Base-by-base conservation (phyloP, 805 yeast species). In the Yarrowia alimentaria region DNA sequence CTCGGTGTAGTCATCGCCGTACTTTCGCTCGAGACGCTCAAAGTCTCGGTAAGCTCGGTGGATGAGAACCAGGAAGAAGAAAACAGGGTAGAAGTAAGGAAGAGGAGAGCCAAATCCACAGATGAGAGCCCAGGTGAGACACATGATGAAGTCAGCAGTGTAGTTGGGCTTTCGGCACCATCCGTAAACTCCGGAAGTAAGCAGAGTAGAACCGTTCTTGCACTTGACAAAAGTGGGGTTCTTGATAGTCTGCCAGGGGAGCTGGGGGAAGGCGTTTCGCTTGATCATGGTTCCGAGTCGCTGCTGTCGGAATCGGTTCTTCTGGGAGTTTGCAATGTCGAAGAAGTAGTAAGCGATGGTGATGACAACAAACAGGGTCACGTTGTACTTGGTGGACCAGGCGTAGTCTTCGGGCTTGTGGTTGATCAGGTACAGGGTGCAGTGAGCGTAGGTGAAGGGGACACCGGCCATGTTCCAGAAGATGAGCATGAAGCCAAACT, bases 391-490 rank as follows among this genome's bases (percentile, higher is more conserved):
- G 31, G 76, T 67, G 6, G 91, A 76, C 85, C 91, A 80, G 37
- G 75, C 67, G 70, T 93, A 93, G 65, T 86, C 95, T 14, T 70
- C 59, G 37, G 98, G 98, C 53, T 86, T 76, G 68, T 87, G 96
- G 71, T 81, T 80, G 58, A 81, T 81, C 61, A 93, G 70, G 73
- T 71, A 93, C 61, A 93, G 74, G 9, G 96, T 86, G 67, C 94
- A 83, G 64, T 89, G 96, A 69, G 97, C 88, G 73, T 93, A 93
- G 33, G 98, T 91, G 80, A 82, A 93, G 42, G 99, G 99, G 32
- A 93, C 99, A 61, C 99, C 99, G 24, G 97, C 96, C 66, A 93
- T 88, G 72, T 93, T 93, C 99, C 99, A 93, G 76, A 93, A 93
- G 60, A 90, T 80, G 58, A 93, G 78, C 98, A 93, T 90, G 75